Base-by-base conservation (phyloP, 2,329 filamentous ascomycete species). In the Aspergillus fijiensis region DNA sequence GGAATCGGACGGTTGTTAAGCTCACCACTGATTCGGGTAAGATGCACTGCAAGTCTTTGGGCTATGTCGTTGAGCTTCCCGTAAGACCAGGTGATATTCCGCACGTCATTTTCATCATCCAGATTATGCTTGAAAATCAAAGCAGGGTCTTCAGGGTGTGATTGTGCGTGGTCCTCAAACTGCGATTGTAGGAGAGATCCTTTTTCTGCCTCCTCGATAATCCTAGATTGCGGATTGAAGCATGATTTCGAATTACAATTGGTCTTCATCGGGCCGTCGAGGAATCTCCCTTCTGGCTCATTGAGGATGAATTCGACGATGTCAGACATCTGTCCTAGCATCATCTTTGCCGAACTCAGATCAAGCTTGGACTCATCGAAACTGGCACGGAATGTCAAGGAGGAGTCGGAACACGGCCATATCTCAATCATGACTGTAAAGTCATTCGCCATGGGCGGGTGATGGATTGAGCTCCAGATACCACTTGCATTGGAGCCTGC, bases 31-130 rank as follows among this genome's bases (percentile, higher is more conserved):
- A 64, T 58, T 5, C 69, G 51, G 10, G 68, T 55, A 9, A 77
- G 62, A 55, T 70, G 53, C 5, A 65, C 59, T 3, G 76, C 76
- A 47, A 79, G 65, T 25, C 51, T 47, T 42, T 74, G 68, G 11
- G 76, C 74, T 49, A 67, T 71, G 3, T 62, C 51, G 49, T 79
- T 70, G 5, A 79, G 72, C 62, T 78, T 69, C 5, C 51, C 62
- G 58, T 77, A 79, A 1, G 70, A 76, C 65, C 74, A 69, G 6
- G 61, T 50, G 5, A 67, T 63, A 21, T 73, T 72, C 0, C 56
- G 49, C 0, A 63, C 57, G 35, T 62, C 60, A 4, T 53, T 29
- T 2, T 66, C 53, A 31, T 65, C 35, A 16, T 72, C 66, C 3
- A 75, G 61, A 19, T 72, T 63, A n/a, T 62, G 42, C 53, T 67